Base-by-base conservation (phyloP, 371 early-diverging fungal species). In the Mucor lusitanicus region DNA sequence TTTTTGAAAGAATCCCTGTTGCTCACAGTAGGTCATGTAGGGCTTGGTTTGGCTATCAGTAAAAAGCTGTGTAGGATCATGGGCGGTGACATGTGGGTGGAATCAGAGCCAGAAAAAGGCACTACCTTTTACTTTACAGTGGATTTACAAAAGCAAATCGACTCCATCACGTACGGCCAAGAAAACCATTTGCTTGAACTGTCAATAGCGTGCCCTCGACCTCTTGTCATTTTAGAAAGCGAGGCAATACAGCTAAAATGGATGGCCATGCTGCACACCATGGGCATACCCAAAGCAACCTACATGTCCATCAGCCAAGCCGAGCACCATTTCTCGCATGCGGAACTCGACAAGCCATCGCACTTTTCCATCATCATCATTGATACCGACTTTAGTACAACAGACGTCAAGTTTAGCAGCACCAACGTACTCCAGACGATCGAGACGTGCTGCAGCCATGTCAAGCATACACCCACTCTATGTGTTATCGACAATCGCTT, bases 31-130 rank as follows among this genome's bases (percentile, higher is more conserved):
- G n/a, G n/a, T n/a, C n/a, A 56, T 33, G 19, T 32, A 56, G 56
- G 56, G 1, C 54, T 65, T 19, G 66, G 66, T 0, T 63, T 86
- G 25, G 84, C 86, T 12, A 86, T 86, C 39, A 79, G 80, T 21
- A 79, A 76, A 17, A 76, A 75, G 37, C 68, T 86, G 6, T 83
- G 81, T 6, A 73, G 73, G 27, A 78, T 83, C 59, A 86, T 86
- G 86, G 77, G 76, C 9, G 86, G 86, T 1, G 82, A 83, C 27
- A 82, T 86, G 70, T 81, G 82, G 80, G 83, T 86, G 2, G 79
- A 84, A 59, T 84, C 85, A 21, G 77, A 78, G n/a, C 71, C 63
- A 17, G 71, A 68, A 17, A 59, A 59, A 42, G 86, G 86, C 42
- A 80, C 86, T 0, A 74, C 77, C 0, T 86, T 86, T 42, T 77